A percentile compares a stretch with the other conserved stretches of the same genome.
phyloP scores from a whole-genome alignment of 2,329 filamentous ascomycete species.

The Colletotrichum sublineola region DNA sequence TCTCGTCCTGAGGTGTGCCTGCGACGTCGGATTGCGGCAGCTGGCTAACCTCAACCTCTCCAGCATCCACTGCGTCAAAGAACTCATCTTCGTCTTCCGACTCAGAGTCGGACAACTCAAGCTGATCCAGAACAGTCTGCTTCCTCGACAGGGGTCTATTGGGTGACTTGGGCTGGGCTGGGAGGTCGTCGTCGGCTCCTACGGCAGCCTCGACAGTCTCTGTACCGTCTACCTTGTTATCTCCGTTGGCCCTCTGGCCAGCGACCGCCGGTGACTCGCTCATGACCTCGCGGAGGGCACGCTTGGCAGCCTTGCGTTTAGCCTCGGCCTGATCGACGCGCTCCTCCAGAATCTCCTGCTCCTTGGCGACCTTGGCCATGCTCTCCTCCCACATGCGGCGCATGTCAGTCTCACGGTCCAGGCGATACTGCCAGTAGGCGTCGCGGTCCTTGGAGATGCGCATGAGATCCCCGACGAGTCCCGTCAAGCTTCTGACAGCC shows the following conservation, averaged over 20 bases:
- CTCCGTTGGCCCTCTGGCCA: conserved; percentile 49
- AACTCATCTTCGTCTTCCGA: conserved; percentile 88
- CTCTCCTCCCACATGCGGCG: conserved; percentile 98
- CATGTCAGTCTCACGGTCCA: conserved; percentile 92
- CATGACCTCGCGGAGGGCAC: conserved; percentile 87
- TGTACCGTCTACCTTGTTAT: conserved; percentile 46
- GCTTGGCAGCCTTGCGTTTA: conserved; percentile 90
- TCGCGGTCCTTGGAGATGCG: conserved; percentile 95
- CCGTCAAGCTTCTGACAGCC: conserved; percentile 88
- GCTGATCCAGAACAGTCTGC: conserved; percentile 76
- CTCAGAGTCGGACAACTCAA: conserved; percentile 84
- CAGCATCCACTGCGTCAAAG: conserved; percentile 95
- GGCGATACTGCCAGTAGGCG: conserved; percentile 94
- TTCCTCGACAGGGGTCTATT: conserved; percentile 62
- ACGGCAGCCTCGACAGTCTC: conserved; percentile 51
- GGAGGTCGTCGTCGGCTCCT: conserved; percentile 40
- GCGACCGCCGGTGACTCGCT: conserved; percentile 49
- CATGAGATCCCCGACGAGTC: conserved; percentile 85
- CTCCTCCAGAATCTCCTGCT: conserved; percentile 92
- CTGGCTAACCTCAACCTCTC: conserved; percentile 85
- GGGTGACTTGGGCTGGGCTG: conserved; percentile 54
- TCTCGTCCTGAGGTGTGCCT: conserved; percentile 53
- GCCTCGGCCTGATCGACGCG: conserved; percentile 90
- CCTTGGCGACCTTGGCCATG: conserved; percentile 95
- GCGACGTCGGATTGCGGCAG: conserved; percentile 61